Conservation (phyloP, 192 early-diverging fungal species). For the Linnemannia schmuckeri region DNA sequence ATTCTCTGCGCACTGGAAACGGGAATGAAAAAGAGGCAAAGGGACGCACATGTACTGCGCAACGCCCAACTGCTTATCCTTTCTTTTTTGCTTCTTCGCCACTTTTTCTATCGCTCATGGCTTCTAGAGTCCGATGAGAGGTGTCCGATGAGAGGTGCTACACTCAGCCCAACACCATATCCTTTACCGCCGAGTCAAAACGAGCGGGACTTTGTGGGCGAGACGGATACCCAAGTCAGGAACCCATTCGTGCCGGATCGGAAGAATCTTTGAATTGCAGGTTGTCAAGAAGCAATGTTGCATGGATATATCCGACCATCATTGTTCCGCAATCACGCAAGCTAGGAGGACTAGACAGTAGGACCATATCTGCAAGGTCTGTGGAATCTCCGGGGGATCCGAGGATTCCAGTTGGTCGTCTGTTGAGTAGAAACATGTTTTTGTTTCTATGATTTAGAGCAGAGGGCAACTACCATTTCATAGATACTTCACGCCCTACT, state of each 20-base stretch:
- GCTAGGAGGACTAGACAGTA: too few relatives aligned
- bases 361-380: too few relatives aligned
- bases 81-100: neutral
- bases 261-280: neutral
- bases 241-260: neutral
- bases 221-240: slow-evolving; percentile 10
- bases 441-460: too few relatives aligned
- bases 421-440: too few relatives aligned
- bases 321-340: neutral
- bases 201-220: neutral
- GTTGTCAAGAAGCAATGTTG: neutral
- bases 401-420: too few relatives aligned
- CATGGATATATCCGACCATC: neutral
- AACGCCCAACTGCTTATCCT: slow-evolving; percentile 5
- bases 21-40: neutral
- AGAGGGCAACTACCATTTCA: too few relatives aligned
- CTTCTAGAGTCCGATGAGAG: neutral
- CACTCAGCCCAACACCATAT: neutral
- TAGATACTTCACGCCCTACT: too few relatives aligned
- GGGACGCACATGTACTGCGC: neutral
- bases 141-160: neutral
- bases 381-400: too few relatives aligned
- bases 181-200: neutral
- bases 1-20: neutral
- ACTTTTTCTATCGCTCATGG: slow-evolving; percentile 1